Conservation (phyloP, 2,329 filamentous ascomycete genomes). For the Rhinocladiella mackenziei region DNA sequence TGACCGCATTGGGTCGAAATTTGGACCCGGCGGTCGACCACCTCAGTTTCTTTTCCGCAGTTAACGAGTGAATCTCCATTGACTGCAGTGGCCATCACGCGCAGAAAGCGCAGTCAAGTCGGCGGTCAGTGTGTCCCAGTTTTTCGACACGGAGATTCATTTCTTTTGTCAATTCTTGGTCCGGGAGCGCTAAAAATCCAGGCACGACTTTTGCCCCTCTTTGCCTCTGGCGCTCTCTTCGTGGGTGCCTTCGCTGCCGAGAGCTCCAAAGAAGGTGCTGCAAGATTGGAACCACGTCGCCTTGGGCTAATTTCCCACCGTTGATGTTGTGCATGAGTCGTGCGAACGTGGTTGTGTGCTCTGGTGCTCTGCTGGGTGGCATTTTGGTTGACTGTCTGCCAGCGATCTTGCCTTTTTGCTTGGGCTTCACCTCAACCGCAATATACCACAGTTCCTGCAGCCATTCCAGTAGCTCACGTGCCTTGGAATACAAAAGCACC, state of each 20-base stretch:
- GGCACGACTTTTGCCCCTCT: background rate
- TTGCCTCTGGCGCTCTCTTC: background rate
- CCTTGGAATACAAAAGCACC: conserved; percentile 1
- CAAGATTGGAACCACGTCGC: conserved; percentile 10
- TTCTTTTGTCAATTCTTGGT: conserved; percentile 1
- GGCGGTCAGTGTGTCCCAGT: conserved; percentile 3
- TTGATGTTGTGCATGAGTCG: conserved; percentile 6
- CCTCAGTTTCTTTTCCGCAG: background rate
- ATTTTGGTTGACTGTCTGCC: background rate
- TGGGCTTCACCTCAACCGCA: too few species aligned
- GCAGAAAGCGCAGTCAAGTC: too few species aligned
- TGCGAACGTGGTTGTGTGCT: conserved; percentile 3
- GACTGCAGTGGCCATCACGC: too few species aligned
- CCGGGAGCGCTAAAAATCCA: background rate
- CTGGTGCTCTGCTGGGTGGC: background rate
- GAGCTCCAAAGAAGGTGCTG: conserved; percentile 7
- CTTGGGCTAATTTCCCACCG: conserved; percentile 2
- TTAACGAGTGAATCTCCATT: background rate
- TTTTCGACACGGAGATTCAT: conserved; percentile 8
- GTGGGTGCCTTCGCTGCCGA: conserved; percentile 5
- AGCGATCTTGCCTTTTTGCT: too few species aligned
- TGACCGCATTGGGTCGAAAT: conserved; percentile 53
- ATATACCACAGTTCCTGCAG: conserved; percentile 14
- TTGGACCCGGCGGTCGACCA: conserved; percentile 32
- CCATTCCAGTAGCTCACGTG: conserved; percentile 4